These are phyloP conservation scores for Puccinia hordei DNA, from an alignment of 1,284 basidiomycete genomes.

Conservation along the genomic window DNA sequence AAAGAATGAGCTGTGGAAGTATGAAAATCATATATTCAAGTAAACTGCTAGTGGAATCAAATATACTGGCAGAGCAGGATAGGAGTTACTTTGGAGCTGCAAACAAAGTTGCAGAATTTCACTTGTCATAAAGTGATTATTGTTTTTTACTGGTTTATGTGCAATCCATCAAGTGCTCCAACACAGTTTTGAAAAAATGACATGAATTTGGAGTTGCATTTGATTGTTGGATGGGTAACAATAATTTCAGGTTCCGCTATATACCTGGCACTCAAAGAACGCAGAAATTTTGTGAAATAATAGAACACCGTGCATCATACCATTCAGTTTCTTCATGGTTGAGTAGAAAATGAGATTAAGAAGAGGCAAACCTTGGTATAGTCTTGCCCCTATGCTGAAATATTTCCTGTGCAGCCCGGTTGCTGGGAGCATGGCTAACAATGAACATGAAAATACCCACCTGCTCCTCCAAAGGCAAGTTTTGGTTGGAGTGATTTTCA, in stretches of 20 bases:
- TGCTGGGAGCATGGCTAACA: neutral
- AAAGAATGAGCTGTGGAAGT: no score
- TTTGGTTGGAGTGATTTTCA: no score
- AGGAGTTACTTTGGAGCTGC: no score
- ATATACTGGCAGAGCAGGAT: no score
- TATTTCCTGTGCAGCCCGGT: neutral
- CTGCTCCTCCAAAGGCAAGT: neutral
- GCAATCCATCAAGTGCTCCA: neutral
- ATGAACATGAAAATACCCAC: neutral
- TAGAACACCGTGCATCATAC: constrained; percentile 1
- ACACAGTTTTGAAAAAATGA: constrained; percentile 55
- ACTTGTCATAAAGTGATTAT: no score
- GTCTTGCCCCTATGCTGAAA: constrained; percentile 3
- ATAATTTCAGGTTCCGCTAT: neutral
- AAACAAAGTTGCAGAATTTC: no score
- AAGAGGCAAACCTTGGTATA: neutral
- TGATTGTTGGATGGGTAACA: neutral
- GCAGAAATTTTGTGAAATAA: neutral
- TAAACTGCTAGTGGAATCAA: no score
- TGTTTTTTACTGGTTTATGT: no score
- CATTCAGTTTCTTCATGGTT: neutral
- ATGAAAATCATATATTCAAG: no score
- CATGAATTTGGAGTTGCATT: constrained; percentile 42
- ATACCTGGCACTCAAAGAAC: neutral
- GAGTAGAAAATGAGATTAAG: neutral